Evolutionary conservation across 2,329 filamentous ascomycete species (phyloP).

Genomic region (Fusarium euwallaceae): DNA sequence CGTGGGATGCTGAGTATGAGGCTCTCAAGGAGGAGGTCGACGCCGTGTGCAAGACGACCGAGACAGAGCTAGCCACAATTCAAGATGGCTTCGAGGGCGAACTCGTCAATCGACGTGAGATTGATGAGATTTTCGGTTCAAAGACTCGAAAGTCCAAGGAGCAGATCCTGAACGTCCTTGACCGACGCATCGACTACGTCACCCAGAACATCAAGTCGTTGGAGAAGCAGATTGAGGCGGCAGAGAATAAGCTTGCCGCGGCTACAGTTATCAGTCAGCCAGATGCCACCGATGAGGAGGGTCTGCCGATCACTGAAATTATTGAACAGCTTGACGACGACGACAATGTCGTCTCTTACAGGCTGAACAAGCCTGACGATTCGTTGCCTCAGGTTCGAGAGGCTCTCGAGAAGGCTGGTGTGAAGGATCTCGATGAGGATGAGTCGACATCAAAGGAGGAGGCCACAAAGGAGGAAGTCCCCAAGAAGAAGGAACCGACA

Average conservation of each 20-base stretch:
- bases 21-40: slow-evolving; percentile 86
- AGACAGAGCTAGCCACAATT: slow-evolving; percentile 66
- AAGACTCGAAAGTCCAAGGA: slow-evolving; percentile 45
- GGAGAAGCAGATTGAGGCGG: slow-evolving; percentile 77
- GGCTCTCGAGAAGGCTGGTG: slow-evolving; percentile 81
- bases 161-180: slow-evolving; percentile 71
- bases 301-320: slow-evolving; percentile 88
- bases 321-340: slow-evolving; percentile 92
- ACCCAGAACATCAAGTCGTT: slow-evolving; percentile 82
- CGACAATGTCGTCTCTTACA: slow-evolving; percentile 82
- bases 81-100: slow-evolving; percentile 72
- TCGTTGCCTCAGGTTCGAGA: slow-evolving; percentile 77
- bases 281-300: slow-evolving; percentile 74
- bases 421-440: slow-evolving; percentile 60
- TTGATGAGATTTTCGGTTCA: slow-evolving; percentile 61
- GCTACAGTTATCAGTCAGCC: slow-evolving; percentile 71
- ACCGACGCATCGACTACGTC: slow-evolving; percentile 89
- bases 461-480: slow-evolving; percentile 1
- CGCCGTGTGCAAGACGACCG: slow-evolving; percentile 61
- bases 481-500: background rate
- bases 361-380: slow-evolving; percentile 75
- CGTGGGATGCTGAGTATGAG: slow-evolving; percentile 93
- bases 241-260: slow-evolving; percentile 77
- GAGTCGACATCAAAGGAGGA: slow-evolving; percentile 19
- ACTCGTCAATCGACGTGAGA: slow-evolving; percentile 70